Evolutionary conservation across 1,284 basidiomycete genomes (phyloP), one percentile per base, ranked within the genome.

Genomic region (Ceraceosorus guamensis): DNA sequence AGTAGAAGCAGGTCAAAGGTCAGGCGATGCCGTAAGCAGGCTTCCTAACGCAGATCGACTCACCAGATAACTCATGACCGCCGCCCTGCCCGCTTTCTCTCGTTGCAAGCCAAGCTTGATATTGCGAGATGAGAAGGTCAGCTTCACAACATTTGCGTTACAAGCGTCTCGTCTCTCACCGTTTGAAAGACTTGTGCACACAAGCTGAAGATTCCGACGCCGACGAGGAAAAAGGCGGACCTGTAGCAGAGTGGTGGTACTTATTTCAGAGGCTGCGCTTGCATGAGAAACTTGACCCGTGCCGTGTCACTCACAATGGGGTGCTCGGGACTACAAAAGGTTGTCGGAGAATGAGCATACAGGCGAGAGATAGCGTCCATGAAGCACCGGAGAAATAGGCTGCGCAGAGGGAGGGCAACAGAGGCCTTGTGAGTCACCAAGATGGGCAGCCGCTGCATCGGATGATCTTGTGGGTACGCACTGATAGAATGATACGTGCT

Each of bases 51-150:
- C n/a, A n/a, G n/a, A n/a, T n/a, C n/a, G n/a, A 41, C 37, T 8
- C 37, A 41, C 37, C 37, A 41, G 37, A 47, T 67, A 67, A 30
- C 53, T 57, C 57, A 67, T 62, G 37, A 57, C 61, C 0, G 66
- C 66, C 2, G 66, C 66, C 4, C 63, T 35, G 8, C 56, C 66
- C 3, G 66, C 66, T 16, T 52, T 65, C n/a, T 67, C 66, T 24
- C 62, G 47, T 11, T 48, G 31, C 47, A 48, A 24, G 14, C 18
- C 30, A 24, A 48, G 47, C 46, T 8, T 18, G 18, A 24, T 24
- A 18, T 46, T 10, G 46, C n/a, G n/a, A n/a, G n/a, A n/a, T n/a
- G n/a, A n/a, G n/a, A n/a, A n/a, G n/a, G n/a, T n/a, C n/a, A n/a
- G n/a, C n/a, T n/a, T n/a, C n/a, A n/a, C n/a, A n/a, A n/a, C n/a